phyloP scores from a whole-genome alignment of 2,329 filamentous ascomycete genomes.

The Fusarium xylarioides region DNA sequence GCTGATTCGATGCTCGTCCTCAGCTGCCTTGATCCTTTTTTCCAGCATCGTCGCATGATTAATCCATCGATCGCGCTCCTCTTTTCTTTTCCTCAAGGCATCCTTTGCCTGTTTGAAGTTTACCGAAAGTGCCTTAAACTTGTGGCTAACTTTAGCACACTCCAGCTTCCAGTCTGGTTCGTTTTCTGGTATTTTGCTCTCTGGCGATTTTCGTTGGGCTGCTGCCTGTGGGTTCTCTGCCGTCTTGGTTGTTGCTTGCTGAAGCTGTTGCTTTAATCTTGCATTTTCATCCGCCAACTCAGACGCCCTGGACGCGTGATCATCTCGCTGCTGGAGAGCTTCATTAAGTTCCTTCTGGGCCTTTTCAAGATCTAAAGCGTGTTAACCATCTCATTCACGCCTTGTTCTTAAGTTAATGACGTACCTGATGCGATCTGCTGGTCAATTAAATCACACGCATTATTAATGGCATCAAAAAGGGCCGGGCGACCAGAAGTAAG shows the following conservation, averaged over 20 bases:
- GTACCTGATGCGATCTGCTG: slow-evolving; percentile 50
- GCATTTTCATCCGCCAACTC: slow-evolving; percentile 33
- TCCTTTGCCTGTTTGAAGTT: slow-evolving; percentile 54
- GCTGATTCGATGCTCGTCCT: slow-evolving; percentile 49
- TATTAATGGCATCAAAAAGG: slow-evolving; percentile 52
- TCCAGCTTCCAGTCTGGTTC: slow-evolving; percentile 44
- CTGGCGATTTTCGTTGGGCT: background rate
- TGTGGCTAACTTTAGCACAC: slow-evolving; percentile 51
- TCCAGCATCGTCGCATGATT: slow-evolving; percentile 55
- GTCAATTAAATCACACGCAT: slow-evolving; percentile 53
- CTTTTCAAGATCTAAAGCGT: slow-evolving; percentile 46
- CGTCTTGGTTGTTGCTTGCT: slow-evolving; percentile 4
- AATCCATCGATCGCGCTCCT: slow-evolving; percentile 56
- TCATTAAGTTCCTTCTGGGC: slow-evolving; percentile 53
- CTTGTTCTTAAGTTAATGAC: slow-evolving; percentile 7
- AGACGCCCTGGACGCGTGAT: slow-evolving; percentile 6
- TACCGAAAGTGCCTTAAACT: slow-evolving; percentile 52
- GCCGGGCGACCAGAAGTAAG: slow-evolving; percentile 51
- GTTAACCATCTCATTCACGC: slow-evolving; percentile 17
- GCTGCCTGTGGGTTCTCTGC: background rate
- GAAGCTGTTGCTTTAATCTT: slow-evolving; percentile 28
- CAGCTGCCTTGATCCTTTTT: slow-evolving; percentile 54
- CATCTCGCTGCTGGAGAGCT: slow-evolving; percentile 32
- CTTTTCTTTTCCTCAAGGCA: slow-evolving; percentile 52
- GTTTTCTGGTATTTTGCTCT: background rate